Evolutionary conservation across 176 grass and related monocot genomes (phyloP), one percentile per base, ranked within the genome.

Genomic region (Cocos nucifera): DNA sequence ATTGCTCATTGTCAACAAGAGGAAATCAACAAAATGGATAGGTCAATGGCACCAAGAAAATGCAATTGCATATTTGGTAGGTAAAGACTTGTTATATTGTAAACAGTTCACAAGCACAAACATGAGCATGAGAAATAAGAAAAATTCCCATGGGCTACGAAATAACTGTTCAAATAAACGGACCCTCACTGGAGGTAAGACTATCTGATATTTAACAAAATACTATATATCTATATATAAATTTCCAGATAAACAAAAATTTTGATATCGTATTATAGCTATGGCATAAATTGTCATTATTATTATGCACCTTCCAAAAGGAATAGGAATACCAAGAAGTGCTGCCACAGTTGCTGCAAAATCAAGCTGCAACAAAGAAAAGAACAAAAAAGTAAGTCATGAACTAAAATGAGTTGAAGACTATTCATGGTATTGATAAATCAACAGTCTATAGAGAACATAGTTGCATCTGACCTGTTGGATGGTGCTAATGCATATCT

Each of bases 281-380:
- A 63, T 52, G 26, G n/a, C 79, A 74, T 72, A 53, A 48, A 49
- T 44, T 12, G 2, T 3, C 28, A 30, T 30, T 2, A 0, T 14
- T 44, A 44, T 44, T 59, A 69, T 62, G 17, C 26, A 97, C 92
- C 92, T 97, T 88, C 92, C 92, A 78, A 88, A 97, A 72, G 92
- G 92, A 88, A 85, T 91, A 59, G 92, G 92, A 82, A 97, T 77
- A 73, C 92, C 87, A 22, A 97, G 83, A 58, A 97, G 87, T 75
- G 92, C 87, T 66, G 87, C 80, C 73, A 97, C 77, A 69, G 86
- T 97, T 71, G 66, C 87, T 29, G 87, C 87, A 88, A 97, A 97
- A 66, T 97, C 87, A 75, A 97, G 92, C 92, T 97, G 78, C 71
- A 51, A 51, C 54, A 87, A 75, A 39, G 66, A 28, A 62, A 57